Evolutionary conservation across 495 filamentous ascomycete genomes (phyloP).

Genomic region (Penicillium flavigenum): DNA sequence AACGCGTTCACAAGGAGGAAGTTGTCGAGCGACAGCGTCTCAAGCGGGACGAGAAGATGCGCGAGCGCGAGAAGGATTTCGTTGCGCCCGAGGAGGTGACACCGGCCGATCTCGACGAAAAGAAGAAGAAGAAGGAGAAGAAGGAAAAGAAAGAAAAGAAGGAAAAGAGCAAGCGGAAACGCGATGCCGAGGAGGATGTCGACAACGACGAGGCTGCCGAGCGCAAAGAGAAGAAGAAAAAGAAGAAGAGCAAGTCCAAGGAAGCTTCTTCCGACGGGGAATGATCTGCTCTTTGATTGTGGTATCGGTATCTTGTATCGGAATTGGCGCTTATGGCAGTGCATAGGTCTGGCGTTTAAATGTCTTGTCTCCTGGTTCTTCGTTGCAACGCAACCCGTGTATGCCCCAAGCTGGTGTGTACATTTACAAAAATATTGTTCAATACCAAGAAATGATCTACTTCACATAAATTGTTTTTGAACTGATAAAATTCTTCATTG

Average conservation of each 20-base stretch:
- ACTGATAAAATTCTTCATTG: no score
- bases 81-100: constrained; percentile 74
- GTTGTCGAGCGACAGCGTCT: constrained; percentile 75
- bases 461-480: no score
- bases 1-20: constrained; percentile 74
- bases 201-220: constrained; percentile 37
- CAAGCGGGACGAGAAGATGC: constrained; percentile 87
- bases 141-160: constrained; percentile 49
- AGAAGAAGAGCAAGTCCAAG: constrained; percentile 50
- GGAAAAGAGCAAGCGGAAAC: constrained; percentile 45
- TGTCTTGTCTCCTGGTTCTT: constrained; percentile 20
- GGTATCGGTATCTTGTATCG: constrained; percentile 22
- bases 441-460: constrained; percentile 12
- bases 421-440: constrained; percentile 23
- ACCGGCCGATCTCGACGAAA: constrained; percentile 50
- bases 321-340: constrained; percentile 36
- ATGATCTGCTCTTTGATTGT: constrained; percentile 24
- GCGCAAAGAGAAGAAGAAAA: constrained; percentile 47
- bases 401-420: constrained; percentile 16
- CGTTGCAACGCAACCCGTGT: constrained; percentile 15
- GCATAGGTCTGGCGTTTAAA: constrained; percentile 35
- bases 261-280: constrained; percentile 36
- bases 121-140: constrained; percentile 52
- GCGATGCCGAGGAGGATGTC: constrained; percentile 40
- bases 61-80: constrained; percentile 79